Conservation (phyloP, 495 filamentous ascomycete species). For the Tirmania nivea region DNA sequence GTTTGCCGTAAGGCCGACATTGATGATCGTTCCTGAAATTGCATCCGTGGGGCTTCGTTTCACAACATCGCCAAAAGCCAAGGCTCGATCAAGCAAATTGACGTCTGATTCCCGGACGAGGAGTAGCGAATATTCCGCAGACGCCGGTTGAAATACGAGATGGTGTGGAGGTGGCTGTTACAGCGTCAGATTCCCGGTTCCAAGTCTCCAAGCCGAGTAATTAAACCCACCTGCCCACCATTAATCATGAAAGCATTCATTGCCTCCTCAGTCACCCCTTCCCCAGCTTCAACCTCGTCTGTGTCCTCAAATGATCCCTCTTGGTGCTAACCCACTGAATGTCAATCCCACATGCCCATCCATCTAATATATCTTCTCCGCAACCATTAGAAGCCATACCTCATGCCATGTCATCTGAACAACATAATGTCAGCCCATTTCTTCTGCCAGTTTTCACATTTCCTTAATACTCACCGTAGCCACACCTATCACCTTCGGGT, state of each 20-base stretch:
- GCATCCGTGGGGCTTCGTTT: slow-evolving; percentile 24
- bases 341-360: too few species aligned
- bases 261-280: neutral
- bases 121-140: slow-evolving; percentile 4
- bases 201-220: neutral
- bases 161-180: neutral
- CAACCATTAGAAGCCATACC: neutral
- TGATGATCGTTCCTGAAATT: slow-evolving; percentile 24
- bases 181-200: neutral
- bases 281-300: neutral
- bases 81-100: slow-evolving; percentile 23
- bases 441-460: too few species aligned
- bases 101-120: slow-evolving; percentile 27
- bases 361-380: too few species aligned
- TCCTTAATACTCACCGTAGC: neutral
- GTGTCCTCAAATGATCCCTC: neutral
- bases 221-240: neutral
- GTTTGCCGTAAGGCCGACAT: slow-evolving; percentile 19
- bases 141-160: neutral
- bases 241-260: neutral
- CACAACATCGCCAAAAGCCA: slow-evolving; percentile 25
- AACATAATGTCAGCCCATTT: too few species aligned
- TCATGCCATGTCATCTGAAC: neutral
- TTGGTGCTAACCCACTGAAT: neutral
- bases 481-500: neutral